Base-by-base conservation (phyloP, 805 yeast species). In the Schizosaccharomyces pombe region DNA sequence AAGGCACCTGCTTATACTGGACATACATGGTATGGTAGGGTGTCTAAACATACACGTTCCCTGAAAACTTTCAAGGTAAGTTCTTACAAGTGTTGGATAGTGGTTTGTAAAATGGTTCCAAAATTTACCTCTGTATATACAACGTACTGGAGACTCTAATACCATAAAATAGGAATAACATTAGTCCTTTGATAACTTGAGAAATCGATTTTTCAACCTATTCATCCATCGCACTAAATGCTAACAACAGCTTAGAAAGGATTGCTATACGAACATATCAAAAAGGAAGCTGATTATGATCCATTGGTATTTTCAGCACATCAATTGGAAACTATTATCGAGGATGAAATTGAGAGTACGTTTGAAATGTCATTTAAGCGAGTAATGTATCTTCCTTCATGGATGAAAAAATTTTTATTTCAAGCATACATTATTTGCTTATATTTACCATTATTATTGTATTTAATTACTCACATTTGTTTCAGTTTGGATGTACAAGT, bases 401-500 rank as follows among this genome's bases (percentile, higher is more conserved):
- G n/a, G n/a, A n/a, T n/a, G n/a, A n/a, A n/a, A n/a, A n/a, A n/a
- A n/a, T n/a, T n/a, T n/a, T n/a, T n/a, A n/a, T n/a, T n/a, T n/a
- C n/a, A n/a, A n/a, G n/a, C n/a, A n/a, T n/a, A n/a, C n/a, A n/a
- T n/a, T n/a, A n/a, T n/a, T n/a, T n/a, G n/a, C n/a, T n/a, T n/a
- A n/a, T n/a, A n/a, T n/a, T 3, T 3, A 19, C 39, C 12, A 6
- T 6, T 33, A n/a, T 33, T 33, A 33, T 33, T 33, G 4, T 33
- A 32, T 32, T 12, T 32, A 9, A 32, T 32, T 12, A 9, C 3
- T 16, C 43, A 16, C n/a, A 37, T 9, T 12, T 4, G 4, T 37
- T 37, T 11, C 22, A 37, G 49, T 43, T 16, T 43, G 49, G 49
- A 43, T 43, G 49, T 43, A 43, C 26, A 43, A 30, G 30, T 43